Conservation (phyloP, 2,329 filamentous ascomycete species). For the Penicillium olsonii region DNA sequence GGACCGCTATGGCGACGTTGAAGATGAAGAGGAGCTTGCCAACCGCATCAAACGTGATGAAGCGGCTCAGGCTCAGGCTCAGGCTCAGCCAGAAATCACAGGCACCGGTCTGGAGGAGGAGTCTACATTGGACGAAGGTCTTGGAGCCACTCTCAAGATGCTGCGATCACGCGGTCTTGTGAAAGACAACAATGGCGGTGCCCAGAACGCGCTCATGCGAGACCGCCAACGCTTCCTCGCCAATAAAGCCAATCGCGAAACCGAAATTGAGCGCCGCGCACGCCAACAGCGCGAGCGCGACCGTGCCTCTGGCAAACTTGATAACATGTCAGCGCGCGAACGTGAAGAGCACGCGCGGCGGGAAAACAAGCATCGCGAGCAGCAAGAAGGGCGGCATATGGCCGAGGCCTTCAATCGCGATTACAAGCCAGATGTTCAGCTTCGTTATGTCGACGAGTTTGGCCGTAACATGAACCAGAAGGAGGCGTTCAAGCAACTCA, state of each 20-base stretch:
- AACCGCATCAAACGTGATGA: constrained; percentile 54
- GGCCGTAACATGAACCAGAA: constrained; percentile 86
- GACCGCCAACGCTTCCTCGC: constrained; percentile 76
- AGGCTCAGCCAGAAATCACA: constrained; percentile 45
- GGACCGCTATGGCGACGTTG: constrained; percentile 55
- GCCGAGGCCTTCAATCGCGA: constrained; percentile 82
- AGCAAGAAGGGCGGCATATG: constrained; percentile 76
- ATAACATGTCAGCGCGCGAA: constrained; percentile 88
- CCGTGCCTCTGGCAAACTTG: constrained; percentile 74
- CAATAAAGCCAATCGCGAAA: constrained; percentile 74
- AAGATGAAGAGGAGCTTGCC: constrained; percentile 51
- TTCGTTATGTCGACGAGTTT: constrained; percentile 87
- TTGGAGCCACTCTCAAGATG: constrained; percentile 80
- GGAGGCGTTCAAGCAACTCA: constrained; percentile 96
- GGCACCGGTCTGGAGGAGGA: constrained; percentile 82
- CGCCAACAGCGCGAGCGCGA: constrained; percentile 85
- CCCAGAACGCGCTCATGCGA: constrained; percentile 67
- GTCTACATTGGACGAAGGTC: constrained; percentile 72
- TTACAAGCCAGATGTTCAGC: constrained; percentile 87
- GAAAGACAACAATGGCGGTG: constrained; percentile 61
- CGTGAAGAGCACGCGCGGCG: constrained; percentile 85
- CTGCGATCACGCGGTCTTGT: constrained; percentile 84
- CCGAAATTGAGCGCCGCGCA: constrained; percentile 77
- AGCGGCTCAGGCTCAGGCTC: constrained; percentile 35
- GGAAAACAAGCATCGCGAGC: constrained; percentile 85